Evolutionary conservation across 202 grass and related monocot genomes (phyloP).

Genomic region (Digitaria exilis): DNA sequence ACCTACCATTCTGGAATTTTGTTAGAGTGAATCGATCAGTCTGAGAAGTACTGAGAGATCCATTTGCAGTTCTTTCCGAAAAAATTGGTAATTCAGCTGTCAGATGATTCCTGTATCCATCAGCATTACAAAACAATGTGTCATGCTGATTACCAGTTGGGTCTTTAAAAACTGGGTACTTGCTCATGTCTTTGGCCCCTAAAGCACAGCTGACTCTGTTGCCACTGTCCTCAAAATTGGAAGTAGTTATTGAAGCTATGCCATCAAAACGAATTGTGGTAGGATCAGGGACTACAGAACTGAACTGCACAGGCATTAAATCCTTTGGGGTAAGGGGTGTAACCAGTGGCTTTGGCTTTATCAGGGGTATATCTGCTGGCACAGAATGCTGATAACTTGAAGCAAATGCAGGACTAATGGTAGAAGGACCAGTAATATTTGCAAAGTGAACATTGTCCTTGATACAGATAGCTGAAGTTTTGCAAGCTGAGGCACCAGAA

Average conservation of each 20-base stretch:
- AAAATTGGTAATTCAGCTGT: slow-evolving; percentile 32
- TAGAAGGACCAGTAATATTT: slow-evolving; percentile 37
- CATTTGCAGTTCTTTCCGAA: slow-evolving; percentile 41
- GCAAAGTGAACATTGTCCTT: slow-evolving; percentile 34
- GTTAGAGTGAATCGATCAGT: slow-evolving; percentile 44
- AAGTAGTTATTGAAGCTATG: slow-evolving; percentile 55
- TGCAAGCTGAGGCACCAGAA: slow-evolving; percentile 8
- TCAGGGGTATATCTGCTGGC: slow-evolving; percentile 24
- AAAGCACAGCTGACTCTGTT: slow-evolving; percentile 35
- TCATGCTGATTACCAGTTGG: slow-evolving; percentile 43
- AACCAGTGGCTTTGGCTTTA: slow-evolving; percentile 44
- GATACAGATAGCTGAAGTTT: slow-evolving; percentile 23
- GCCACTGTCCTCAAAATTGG: slow-evolving; percentile 53
- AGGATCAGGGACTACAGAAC: slow-evolving; percentile 60
- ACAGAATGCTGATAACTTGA: slow-evolving; percentile 36
- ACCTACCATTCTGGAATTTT: slow-evolving; percentile 54
- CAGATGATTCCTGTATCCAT: slow-evolving; percentile 48
- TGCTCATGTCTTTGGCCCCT: slow-evolving; percentile 41
- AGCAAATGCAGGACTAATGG: slow-evolving; percentile 27
- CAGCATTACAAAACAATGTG: slow-evolving; percentile 31
- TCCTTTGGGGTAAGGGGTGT: slow-evolving; percentile 61
- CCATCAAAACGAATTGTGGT: slow-evolving; percentile 64
- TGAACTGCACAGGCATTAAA: slow-evolving; percentile 67
- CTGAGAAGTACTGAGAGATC: slow-evolving; percentile 36
- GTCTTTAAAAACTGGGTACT: slow-evolving; percentile 44